Base-by-base conservation (phyloP, 768 basidiomycete species). In the Trametes meyenii region DNA sequence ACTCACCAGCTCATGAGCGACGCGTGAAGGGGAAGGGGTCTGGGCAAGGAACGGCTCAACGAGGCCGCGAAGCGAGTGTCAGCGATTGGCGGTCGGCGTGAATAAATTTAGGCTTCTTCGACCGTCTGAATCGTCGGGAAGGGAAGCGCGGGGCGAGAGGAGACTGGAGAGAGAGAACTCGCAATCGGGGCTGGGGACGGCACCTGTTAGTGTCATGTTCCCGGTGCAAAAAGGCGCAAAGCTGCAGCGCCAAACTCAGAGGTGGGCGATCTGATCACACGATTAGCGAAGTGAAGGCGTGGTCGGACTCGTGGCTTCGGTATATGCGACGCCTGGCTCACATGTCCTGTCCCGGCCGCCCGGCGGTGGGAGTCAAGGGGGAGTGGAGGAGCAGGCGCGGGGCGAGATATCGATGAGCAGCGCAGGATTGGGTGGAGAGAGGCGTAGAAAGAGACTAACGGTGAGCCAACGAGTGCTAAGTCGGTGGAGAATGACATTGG, bases 221-320 rank as follows among this genome's bases (percentile, higher is more conserved):
- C n/a, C n/a, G n/a, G n/a, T n/a, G n/a, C n/a, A n/a, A n/a, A n/a
- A n/a, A n/a, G n/a, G n/a, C n/a, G n/a, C n/a, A n/a, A n/a, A n/a
- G n/a, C n/a, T n/a, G n/a, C n/a, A n/a, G n/a, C n/a, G n/a, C n/a
- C n/a, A n/a, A 33, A 33, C 29, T 33, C 29, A 33, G 49, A 45
- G 10, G 23, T 19, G 36, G n/a, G 17, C 57, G 49, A 58, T 58
- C 57, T 43, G 49, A 58, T 58, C 57, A 58, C 57, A 58, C 57
- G 49, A n/a, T n/a, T n/a, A n/a, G n/a, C n/a, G n/a, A n/a, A n/a
- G n/a, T n/a, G n/a, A n/a, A n/a, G n/a, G n/a, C n/a, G n/a, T n/a
- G n/a, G n/a, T n/a, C n/a, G 21, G 21, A 46, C 33, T 55, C 42
- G 42, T 36, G 43, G 55, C 43, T 21, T 42, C 2, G 14, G 36